phyloP scores from a whole-genome alignment of 1,284 basidiomycete genomes.

The Melampsora americana region DNA sequence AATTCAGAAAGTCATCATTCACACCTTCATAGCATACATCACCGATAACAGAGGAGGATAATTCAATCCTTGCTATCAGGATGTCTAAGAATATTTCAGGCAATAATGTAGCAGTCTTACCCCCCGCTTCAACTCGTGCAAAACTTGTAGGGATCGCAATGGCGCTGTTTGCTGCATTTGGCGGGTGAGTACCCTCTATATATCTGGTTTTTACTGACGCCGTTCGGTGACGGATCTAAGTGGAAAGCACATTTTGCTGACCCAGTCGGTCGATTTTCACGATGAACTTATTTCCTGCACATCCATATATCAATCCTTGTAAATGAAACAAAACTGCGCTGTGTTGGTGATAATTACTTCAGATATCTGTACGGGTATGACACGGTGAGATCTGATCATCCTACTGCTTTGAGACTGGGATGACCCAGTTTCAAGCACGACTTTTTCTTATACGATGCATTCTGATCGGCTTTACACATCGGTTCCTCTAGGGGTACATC shows the following conservation, averaged over 20 bases:
- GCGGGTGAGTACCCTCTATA: not conserved
- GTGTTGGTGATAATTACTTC: too few relatives aligned
- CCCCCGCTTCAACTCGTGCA: not conserved
- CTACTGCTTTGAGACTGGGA: not conserved
- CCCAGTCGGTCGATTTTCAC: not conserved
- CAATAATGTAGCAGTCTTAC: not conserved
- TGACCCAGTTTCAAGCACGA: not conserved
- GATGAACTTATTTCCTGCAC: too few relatives aligned
- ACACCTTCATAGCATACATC: too few relatives aligned
- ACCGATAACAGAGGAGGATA: too few relatives aligned
- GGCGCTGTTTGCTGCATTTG: not conserved
- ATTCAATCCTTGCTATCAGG: too few relatives aligned
- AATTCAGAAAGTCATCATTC: too few relatives aligned
- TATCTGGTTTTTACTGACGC: not conserved
- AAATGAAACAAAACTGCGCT: too few relatives aligned
- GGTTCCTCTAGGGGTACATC: not conserved
- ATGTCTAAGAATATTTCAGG: too few relatives aligned
- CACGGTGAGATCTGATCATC: not conserved
- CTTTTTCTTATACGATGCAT: not conserved
- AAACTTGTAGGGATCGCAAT: not conserved
- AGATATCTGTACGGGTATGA: slow-evolving; percentile 7
- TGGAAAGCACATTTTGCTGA: not conserved
- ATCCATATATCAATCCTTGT: too few relatives aligned
- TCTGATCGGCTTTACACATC: too few relatives aligned
- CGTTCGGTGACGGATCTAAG: not conserved